Conservation (phyloP, 202 grass and related monocot genomes). For the Alloteropsis angusta region DNA sequence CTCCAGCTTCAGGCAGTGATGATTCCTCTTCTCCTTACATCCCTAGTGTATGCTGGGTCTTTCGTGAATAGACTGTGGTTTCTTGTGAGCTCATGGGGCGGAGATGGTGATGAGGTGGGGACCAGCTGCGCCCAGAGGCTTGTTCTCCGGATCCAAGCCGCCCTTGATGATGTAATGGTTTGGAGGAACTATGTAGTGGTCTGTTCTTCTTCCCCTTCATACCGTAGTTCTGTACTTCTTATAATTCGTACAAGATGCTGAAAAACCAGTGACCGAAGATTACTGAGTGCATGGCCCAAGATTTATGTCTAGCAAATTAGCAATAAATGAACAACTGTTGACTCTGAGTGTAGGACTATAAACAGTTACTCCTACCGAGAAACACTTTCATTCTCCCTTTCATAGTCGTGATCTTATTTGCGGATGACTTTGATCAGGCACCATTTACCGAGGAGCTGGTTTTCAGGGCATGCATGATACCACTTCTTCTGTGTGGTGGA, state of each 20-base stretch:
- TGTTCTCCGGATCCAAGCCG: slow-evolving; percentile 20
- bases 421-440: slow-evolving; percentile 51
- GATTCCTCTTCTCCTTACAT: slow-evolving; percentile 70
- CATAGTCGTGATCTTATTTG: slow-evolving; percentile 11
- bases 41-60: slow-evolving; percentile 61
- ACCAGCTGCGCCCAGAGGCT: slow-evolving; percentile 19
- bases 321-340: not conserved
- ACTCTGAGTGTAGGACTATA: not conserved
- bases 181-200: slow-evolving; percentile 89
- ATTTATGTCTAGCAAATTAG: not conserved
- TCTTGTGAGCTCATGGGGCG: not conserved
- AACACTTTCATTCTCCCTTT: slow-evolving; percentile 9
- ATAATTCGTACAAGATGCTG: not conserved
- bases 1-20: slow-evolving; percentile 51
- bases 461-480: slow-evolving; percentile 94
- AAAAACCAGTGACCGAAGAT: not conserved
- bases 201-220: slow-evolving; percentile 5
- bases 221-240: not conserved
- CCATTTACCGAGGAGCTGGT: slow-evolving; percentile 86
- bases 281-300: not conserved
- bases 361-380: not conserved
- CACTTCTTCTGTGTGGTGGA: slow-evolving; percentile 86
- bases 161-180: slow-evolving; percentile 46
- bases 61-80: slow-evolving; percentile 38
- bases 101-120: slow-evolving; percentile 3